Percentiles rank a stretch among this genome's conserved stretches.
Evolutionary conservation across 2,329 filamentous ascomycete species (phyloP).

Genomic region (Neonectria neomacrospora): DNA sequence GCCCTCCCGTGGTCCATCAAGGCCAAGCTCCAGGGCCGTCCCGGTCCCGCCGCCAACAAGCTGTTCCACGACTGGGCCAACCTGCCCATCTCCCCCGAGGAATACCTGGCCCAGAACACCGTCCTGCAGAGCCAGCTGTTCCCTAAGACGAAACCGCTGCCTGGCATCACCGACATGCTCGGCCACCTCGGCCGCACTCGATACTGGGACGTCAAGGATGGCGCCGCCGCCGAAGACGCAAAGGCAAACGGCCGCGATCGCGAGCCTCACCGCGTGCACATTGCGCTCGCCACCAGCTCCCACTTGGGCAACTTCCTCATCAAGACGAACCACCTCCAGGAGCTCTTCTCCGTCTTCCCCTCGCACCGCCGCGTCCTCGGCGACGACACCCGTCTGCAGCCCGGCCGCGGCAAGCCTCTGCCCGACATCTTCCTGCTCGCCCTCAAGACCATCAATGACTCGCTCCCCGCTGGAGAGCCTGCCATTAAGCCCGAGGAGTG

Average conservation of each 20-base stretch:
- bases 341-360: slow-evolving; percentile 74
- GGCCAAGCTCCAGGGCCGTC: slow-evolving; percentile 78
- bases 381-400: slow-evolving; percentile 81
- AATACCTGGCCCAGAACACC: slow-evolving; percentile 70
- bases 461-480: slow-evolving; percentile 69
- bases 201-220: slow-evolving; percentile 57
- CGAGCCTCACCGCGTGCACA: slow-evolving; percentile 66
- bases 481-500: slow-evolving; percentile 85
- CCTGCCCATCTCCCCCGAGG: slow-evolving; percentile 77
- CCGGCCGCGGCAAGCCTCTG: slow-evolving; percentile 89
- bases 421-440: slow-evolving; percentile 95
- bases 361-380: slow-evolving; percentile 80
- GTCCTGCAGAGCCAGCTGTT: slow-evolving; percentile 79
- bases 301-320: slow-evolving; percentile 77
- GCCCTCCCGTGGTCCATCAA: slow-evolving; percentile 93
- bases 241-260: slow-evolving; percentile 30
- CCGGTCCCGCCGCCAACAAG: slow-evolving; percentile 62
- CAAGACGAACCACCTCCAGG: slow-evolving; percentile 74
- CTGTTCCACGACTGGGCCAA: slow-evolving; percentile 83
- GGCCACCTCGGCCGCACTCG: slow-evolving; percentile 64
- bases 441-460: slow-evolving; percentile 83
- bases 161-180: slow-evolving; percentile 80
- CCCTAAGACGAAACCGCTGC: slow-evolving; percentile 77
- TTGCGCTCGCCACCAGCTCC: slow-evolving; percentile 88
- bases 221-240: slow-evolving; percentile 37